Conservation (phyloP, 495 filamentous ascomycete genomes). For the Hypomontagnella submonticulosa region DNA sequence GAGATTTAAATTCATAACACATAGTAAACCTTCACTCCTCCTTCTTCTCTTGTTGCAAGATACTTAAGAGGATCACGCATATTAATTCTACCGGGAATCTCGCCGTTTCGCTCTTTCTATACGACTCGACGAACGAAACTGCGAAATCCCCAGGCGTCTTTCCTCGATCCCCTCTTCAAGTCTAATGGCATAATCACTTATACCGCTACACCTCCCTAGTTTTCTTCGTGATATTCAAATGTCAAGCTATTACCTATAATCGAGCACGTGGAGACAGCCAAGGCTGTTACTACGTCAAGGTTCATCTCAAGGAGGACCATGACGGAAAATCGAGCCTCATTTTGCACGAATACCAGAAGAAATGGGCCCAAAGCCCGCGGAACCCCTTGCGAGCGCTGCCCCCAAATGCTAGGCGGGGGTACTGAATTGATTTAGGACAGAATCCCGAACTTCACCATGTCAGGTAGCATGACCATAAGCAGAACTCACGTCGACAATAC, state of each 20-base stretch:
- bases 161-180: neutral
- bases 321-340: neutral
- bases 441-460: constrained; percentile 1
- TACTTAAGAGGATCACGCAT: too few species aligned
- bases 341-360: constrained; percentile 4
- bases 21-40: too few species aligned
- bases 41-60: too few species aligned
- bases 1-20: too few species aligned
- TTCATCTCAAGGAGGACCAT: neutral
- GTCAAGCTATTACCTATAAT: neutral
- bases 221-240: neutral
- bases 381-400: neutral
- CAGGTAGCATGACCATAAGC: constrained; percentile 16
- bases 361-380: neutral
- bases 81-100: neutral
- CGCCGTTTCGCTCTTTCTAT: constrained; percentile 2
- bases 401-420: neutral
- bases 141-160: neutral
- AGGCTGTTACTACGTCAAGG: constrained; percentile 1
- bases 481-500: constrained; percentile 11
- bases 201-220: neutral
- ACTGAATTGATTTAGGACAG: constrained; percentile 4
- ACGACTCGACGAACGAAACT: neutral
- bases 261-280: neutral
- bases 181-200: neutral